phyloP scores from a whole-genome alignment of 129 eudicot genomes.

The Calendula officinalis region DNA sequence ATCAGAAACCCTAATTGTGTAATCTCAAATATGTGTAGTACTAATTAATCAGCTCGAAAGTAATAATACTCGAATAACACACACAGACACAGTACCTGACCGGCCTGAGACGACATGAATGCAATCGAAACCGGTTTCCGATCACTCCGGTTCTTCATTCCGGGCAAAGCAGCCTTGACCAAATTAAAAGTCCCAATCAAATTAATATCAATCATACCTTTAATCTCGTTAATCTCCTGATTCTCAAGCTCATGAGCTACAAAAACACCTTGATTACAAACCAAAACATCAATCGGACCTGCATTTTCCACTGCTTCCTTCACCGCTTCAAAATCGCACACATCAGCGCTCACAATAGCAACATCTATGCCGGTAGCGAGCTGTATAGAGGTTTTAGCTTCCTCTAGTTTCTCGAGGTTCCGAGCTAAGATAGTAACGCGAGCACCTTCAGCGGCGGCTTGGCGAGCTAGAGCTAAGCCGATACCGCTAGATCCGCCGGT shows the following conservation, averaged over 20 bases:
- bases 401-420: slow-evolving; percentile 39
- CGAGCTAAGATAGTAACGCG: slow-evolving; percentile 67
- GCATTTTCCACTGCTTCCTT: slow-evolving; percentile 42
- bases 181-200: slow-evolving; percentile 60
- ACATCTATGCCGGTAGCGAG: slow-evolving; percentile 59
- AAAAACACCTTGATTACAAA: slow-evolving; percentile 65
- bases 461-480: slow-evolving; percentile 65
- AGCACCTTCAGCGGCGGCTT: slow-evolving; percentile 52
- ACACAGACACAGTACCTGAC: slow-evolving; percentile 49
- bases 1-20: background rate
- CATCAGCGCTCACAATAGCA: slow-evolving; percentile 51
- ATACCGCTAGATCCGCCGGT: slow-evolving; percentile 90
- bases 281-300: slow-evolving; percentile 56
- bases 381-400: slow-evolving; percentile 46
- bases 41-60: background rate
- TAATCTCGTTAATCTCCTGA: slow-evolving; percentile 43
- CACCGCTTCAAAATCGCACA: slow-evolving; percentile 48
- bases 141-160: slow-evolving; percentile 51
- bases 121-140: slow-evolving; percentile 56
- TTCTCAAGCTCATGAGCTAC: slow-evolving; percentile 45
- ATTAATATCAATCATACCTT: slow-evolving; percentile 59
- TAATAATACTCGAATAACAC: background rate
- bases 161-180: slow-evolving; percentile 64
- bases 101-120: slow-evolving; percentile 65
- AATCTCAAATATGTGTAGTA: background rate